These are phyloP conservation scores for Cercospora sesami DNA, from an alignment of 2,329 filamentous ascomycete species.

Conservation along the genomic window DNA sequence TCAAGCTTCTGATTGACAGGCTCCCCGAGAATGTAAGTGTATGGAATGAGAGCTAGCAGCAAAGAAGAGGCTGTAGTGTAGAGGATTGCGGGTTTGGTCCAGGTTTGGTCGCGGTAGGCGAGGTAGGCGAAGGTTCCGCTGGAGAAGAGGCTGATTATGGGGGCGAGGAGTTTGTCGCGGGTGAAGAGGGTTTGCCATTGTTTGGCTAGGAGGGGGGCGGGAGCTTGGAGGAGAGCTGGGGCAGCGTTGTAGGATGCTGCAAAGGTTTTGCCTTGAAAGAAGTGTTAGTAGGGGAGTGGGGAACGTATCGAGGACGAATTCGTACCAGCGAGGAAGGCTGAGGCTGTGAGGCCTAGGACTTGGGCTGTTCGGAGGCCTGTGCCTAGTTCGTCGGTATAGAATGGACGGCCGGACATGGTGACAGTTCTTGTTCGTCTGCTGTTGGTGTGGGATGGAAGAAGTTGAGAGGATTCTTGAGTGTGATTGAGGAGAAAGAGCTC, in stretches of 20 bases:
- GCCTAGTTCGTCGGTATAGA: conserved; percentile 25
- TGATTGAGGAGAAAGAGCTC: not conserved
- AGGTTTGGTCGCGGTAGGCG: conserved; percentile 41
- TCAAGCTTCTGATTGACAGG: conserved; percentile 53
- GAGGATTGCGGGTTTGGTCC: conserved; percentile 41
- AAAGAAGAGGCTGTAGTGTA: conserved; percentile 52
- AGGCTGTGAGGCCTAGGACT: conserved; percentile 53
- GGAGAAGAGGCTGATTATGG: conserved; percentile 44
- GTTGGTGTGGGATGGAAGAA: not conserved
- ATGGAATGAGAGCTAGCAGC: conserved; percentile 53
- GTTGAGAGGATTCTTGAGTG: not conserved
- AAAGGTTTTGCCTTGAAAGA: conserved; percentile 36
- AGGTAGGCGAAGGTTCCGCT: conserved; percentile 45
- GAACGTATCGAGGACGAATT: not conserved
- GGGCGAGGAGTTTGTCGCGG: conserved; percentile 44
- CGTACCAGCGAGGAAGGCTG: conserved; percentile 49
- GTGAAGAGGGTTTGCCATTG: conserved; percentile 55
- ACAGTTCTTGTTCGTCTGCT: not conserved
- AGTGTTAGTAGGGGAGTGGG: not conserved
- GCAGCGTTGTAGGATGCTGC: conserved; percentile 44
- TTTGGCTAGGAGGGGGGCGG: conserved; percentile 55
- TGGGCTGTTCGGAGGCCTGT: conserved; percentile 50
- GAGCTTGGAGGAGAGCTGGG: conserved; percentile 58
- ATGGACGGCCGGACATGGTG: conserved; percentile 23
- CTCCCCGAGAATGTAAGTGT: conserved; percentile 51